These are phyloP conservation scores for Acacia concinna DNA, from an alignment of 331 rosid genomes.

Conservation along the genomic window DNA sequence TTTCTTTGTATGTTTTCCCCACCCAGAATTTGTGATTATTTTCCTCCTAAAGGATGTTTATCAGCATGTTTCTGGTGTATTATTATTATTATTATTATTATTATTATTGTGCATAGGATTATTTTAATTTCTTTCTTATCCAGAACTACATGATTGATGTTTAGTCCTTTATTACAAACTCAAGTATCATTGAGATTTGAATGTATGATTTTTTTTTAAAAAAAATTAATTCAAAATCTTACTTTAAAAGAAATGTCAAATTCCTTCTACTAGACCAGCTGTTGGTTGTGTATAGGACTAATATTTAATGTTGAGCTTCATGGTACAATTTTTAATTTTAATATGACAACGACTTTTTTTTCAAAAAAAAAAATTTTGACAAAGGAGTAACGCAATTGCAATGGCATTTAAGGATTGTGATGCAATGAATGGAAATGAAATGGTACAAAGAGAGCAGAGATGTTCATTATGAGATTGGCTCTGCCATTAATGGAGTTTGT, in stretches of 20 bases:
- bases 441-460: not conserved
- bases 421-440: conserved; percentile 8
- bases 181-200: not conserved
- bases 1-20: not conserved
- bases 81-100: conserved; percentile 3
- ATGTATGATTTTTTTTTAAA: not conserved
- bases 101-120: conserved; percentile 8
- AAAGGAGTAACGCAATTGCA: not conserved
- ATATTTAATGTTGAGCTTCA: conserved; percentile 21
- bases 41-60: not conserved
- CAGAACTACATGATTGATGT: not conserved
- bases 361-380: not conserved
- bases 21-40: conserved; percentile 26
- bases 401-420: not conserved
- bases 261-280: not conserved
- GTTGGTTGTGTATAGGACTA: not conserved
- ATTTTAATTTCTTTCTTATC: not conserved
- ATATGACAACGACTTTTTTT: not conserved
- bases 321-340: not conserved
- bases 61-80: conserved; percentile 25
- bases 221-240: not conserved
- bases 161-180: not conserved
- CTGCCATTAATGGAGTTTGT: conserved; percentile 26
- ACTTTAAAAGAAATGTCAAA: not conserved
- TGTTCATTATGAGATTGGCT: not conserved